Evolutionary conservation across 352 stramenopile genomes (phyloP), one percentile per base, ranked within the genome.

Genomic region (Pythium brachiatum): DNA sequence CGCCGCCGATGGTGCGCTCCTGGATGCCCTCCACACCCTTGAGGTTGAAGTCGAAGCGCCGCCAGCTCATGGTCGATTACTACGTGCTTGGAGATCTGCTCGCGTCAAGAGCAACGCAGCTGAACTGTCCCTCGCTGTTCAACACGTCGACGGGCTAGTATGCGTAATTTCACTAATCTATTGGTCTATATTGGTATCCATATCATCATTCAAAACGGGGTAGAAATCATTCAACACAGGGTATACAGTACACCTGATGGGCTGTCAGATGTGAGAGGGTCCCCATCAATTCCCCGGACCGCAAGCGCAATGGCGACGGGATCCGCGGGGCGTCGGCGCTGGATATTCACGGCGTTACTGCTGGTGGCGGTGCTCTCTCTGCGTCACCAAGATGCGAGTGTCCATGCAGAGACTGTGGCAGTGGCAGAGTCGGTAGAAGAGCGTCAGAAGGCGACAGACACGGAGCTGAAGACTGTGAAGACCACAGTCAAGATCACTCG

Each of bases 11-110:
- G 44, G 86, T 95, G 69, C 83, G 83, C 77, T 93, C 84, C 74
- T 95, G 87, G 69, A 95, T 94, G 69, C 87, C 87, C 68, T 95
- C 87, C 44, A 95, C 81, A 75, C 85, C 87, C 80, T 95, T 95
- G 57, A 81, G 80, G 58, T 95, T 92, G 60, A 94, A 75, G 76
- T 95, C 87, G 68, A 94, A 95, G 64, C 80, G 81, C 69, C 84
- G 79, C 83, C 81, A 76, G 62, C 82, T 62, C 72, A 86, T 85
- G 16, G 18, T 69, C 29, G 38, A 26, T 26, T 21, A 8, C 6
- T 16, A 47, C 6, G n/a, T 47, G 39, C 39, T 16, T 12, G 39
- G 20, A 11, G 29, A 34, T 34, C 29, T 9, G 29, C 29, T 5
- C 29, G 29, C 9, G 29, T 34, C 9, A 5, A 34, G 39, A 16